Conservation (phyloP, 441 rosid species). For the Erodium chrysanthum region DNA sequence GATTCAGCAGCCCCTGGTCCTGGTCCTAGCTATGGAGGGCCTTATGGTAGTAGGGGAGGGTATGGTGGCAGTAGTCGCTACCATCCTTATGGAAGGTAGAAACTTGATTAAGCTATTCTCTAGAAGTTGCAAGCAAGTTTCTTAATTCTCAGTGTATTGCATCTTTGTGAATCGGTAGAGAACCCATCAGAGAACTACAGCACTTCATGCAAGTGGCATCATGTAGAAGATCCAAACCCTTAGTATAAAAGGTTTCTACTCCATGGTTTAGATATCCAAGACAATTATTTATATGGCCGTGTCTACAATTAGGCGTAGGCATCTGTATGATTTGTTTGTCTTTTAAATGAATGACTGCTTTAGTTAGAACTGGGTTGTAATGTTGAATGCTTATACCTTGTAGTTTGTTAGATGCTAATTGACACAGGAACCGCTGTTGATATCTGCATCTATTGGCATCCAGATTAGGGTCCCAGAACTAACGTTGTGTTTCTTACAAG, state of each 20-base stretch:
- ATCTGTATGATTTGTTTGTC: too few relatives aligned
- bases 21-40: conserved; percentile 67
- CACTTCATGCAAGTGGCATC: neutral
- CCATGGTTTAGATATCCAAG: neutral
- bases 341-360: too few relatives aligned
- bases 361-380: too few relatives aligned
- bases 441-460: too few relatives aligned
- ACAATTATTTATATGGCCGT: neutral
- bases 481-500: too few relatives aligned
- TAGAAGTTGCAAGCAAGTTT: neutral
- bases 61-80: conserved; percentile 86
- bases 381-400: too few relatives aligned
- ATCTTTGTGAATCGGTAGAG: neutral
- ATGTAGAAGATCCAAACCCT: neutral
- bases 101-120: neutral
- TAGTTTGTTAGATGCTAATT: too few relatives aligned
- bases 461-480: too few relatives aligned
- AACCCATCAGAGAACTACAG: neutral
- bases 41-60: conserved; percentile 67
- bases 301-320: neutral
- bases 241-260: neutral
- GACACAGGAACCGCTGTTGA: too few relatives aligned
- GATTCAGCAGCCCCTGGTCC: conserved; percentile 54
- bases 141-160: too few relatives aligned
- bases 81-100: conserved; percentile 87